Conservation (phyloP, 2,329 filamentous ascomycete genomes). For the Boeremia lycopersici region DNA sequence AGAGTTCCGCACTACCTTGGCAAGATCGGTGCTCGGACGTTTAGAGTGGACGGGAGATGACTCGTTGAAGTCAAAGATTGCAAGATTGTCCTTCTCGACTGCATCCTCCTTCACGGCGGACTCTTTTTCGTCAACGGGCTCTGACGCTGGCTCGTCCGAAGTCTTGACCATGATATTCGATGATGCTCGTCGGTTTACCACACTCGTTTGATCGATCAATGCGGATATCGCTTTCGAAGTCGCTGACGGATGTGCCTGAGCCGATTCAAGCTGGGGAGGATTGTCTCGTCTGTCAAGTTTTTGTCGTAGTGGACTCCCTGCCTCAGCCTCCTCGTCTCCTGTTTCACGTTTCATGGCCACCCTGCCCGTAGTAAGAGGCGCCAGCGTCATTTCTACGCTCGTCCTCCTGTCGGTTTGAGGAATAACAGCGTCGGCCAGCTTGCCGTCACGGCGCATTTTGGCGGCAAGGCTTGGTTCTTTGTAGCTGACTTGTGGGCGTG, state of each 20-base stretch:
- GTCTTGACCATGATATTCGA: constrained; percentile 1
- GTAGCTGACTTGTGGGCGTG: constrained; percentile 55
- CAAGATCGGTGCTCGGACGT: constrained; percentile 34
- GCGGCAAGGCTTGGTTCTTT: constrained; percentile 55
- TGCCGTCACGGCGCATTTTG: constrained; percentile 57
- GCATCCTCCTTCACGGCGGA: constrained; percentile 19
- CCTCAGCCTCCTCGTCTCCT: constrained; percentile 36
- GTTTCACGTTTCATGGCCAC: constrained; percentile 38
- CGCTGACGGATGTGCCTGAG: constrained; percentile 32
- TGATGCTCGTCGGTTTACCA: constrained; percentile 29
- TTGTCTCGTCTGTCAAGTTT: constrained; percentile 37
- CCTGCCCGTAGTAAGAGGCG: constrained; percentile 27
- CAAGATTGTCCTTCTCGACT: constrained; percentile 33
- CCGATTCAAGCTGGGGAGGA: constrained; percentile 20
- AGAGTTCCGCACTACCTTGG: constrained; percentile 34
- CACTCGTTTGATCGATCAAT: constrained; percentile 39
- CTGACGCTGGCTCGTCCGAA: constrained; percentile 4
- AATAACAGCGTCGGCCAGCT: constrained; percentile 53
- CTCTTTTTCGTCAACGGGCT: constrained; percentile 8
- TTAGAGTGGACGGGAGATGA: constrained; percentile 36
- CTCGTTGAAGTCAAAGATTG: constrained; percentile 48
- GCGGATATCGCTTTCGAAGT: constrained; percentile 43
- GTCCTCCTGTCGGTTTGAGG: constrained; percentile 29
- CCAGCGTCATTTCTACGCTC: constrained; percentile 32
- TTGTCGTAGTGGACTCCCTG: constrained; percentile 45